Base-by-base conservation (phyloP, 2,329 filamentous ascomycete genomes). In the Colletotrichum cordylinicola region DNA sequence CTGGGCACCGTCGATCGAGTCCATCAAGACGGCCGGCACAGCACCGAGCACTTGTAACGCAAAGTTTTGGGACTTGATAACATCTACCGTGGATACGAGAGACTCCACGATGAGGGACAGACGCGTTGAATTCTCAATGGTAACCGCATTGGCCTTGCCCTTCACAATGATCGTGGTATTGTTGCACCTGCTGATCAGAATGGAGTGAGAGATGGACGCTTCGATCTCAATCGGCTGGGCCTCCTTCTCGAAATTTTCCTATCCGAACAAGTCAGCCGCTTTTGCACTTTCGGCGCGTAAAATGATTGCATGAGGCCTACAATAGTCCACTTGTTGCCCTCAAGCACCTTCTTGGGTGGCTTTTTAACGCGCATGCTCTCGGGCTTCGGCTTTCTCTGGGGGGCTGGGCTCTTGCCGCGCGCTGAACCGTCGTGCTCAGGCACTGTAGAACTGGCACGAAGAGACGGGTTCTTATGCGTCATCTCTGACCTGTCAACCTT, bases 121-220 rank as follows among this genome's bases (percentile, higher is more conserved):
- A 66, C 95, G 93, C 62, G 90, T 91, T 72, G 94, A 96, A 87
- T 98, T 98, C 86, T 98, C 97, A 79, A 98, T 91, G 7, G 96
- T 96, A 77, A 99, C 94, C n/a, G 97, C 96, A 83, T 99, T 99
- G 74, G 95, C 96, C 86, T 99, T 99, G 85, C 95, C 96, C 82
- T 92, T 94, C 82, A 99, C 88, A 80, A 98, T 94, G 81, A 99
- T 91, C 29, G 96, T 98, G 7, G 94, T 94, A 86, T 97, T 97
- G 86, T 93, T 96, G 90, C 96, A 98, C 80, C 94, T 94, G 82
- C 94, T 95, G 83, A 99, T 97, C 78, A 98, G 92, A 78, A 99
- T 92, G 2, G 96, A 98, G 78, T 99, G 97, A 61, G 93, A 92
- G 82, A 98, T 92, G 78, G 92, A 90, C 13, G 95, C 96, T 69